Evolutionary conservation across 306 rosid genomes (phyloP).

Genomic region (Ziziphus jujuba): DNA sequence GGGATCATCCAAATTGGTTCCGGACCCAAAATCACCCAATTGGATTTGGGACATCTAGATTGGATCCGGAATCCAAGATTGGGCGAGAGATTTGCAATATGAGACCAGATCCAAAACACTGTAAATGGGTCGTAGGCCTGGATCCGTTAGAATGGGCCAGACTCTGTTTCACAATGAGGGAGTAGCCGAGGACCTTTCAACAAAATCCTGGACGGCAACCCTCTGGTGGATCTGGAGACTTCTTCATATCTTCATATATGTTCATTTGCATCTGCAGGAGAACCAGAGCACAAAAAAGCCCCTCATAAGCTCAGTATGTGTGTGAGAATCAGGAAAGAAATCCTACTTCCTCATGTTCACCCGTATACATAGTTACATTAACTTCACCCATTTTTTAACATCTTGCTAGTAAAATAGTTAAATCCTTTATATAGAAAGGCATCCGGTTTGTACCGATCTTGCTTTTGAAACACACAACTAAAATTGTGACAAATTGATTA

Average conservation of each 20-base stretch:
- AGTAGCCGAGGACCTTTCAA: conserved; percentile 86
- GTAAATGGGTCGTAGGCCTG: no score
- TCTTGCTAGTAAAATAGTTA: conserved; percentile 71
- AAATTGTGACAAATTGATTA: no score
- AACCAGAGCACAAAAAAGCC: conserved; percentile 84
- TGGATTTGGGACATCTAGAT: no score
- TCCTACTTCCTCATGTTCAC: conserved; percentile 70
- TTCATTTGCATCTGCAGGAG: conserved; percentile 96
- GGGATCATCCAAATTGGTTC: no score
- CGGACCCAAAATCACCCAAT: no score
- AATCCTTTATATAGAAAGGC: conserved; percentile 70
- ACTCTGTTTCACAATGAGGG: conserved; percentile 91
- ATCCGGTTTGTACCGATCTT: conserved; percentile 89
- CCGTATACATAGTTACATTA: conserved; percentile 78
- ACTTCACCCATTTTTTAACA: conserved; percentile 73
- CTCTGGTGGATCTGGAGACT: conserved; percentile 95
- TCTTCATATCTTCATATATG: conserved; percentile 87
- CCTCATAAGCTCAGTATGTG: conserved; percentile 82
- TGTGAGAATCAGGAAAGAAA: conserved; percentile 75
- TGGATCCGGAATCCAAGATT: no score
- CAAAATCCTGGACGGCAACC: conserved; percentile 86
- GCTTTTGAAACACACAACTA: conserved; percentile 73
- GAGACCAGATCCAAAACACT: no score
- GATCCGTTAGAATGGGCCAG: no score
- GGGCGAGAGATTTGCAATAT: no score